Percentiles rank a stretch among this genome's conserved stretches.
Conservation (phyloP, 192 early-diverging fungal species). For the Coemansia sp. region DNA sequence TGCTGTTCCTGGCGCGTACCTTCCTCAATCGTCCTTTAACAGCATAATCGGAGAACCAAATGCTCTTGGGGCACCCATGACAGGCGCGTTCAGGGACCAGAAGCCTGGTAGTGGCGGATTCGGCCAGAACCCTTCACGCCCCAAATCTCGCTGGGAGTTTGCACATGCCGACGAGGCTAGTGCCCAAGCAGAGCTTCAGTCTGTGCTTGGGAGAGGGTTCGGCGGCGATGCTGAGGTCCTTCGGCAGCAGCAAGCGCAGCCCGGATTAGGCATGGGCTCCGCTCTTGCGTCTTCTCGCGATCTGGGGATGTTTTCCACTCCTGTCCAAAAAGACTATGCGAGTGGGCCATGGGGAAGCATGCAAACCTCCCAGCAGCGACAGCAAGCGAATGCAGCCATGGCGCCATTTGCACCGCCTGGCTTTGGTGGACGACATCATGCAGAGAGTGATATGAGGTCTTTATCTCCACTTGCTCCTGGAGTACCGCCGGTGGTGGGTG, state of each 20-base stretch:
- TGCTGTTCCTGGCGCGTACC: constrained; percentile 11
- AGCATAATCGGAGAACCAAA: constrained; percentile 19
- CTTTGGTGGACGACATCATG: constrained; percentile 26
- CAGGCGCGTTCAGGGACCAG: constrained; percentile 5
- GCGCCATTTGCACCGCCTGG: constrained; percentile 46
- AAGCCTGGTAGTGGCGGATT: not conserved
- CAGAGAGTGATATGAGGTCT: constrained; percentile 13
- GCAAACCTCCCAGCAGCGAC: constrained; percentile 14
- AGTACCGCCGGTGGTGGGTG: not conserved
- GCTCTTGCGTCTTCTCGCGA: constrained; percentile 46
- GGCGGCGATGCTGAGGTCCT: not conserved
- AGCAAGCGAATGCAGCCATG: constrained; percentile 8
- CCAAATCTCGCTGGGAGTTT: constrained; percentile 48
- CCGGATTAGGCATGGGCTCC: constrained; percentile 1
- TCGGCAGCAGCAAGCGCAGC: constrained; percentile 11
- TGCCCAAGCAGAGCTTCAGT: constrained; percentile 54
- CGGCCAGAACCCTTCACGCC: constrained; percentile 23
- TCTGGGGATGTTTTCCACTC: constrained; percentile 49
- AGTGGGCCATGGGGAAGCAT: constrained; percentile 19
- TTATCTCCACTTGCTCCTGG: constrained; percentile 13
- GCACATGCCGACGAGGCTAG: constrained; percentile 44
- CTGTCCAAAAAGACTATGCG: constrained; percentile 25
- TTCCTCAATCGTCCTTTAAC: constrained; percentile 27
- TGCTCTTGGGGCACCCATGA: constrained; percentile 9
- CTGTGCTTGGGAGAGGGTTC: constrained; percentile 35